phyloP scores from a whole-genome alignment of 495 filamentous ascomycete genomes.

The Parmelia sp. region DNA sequence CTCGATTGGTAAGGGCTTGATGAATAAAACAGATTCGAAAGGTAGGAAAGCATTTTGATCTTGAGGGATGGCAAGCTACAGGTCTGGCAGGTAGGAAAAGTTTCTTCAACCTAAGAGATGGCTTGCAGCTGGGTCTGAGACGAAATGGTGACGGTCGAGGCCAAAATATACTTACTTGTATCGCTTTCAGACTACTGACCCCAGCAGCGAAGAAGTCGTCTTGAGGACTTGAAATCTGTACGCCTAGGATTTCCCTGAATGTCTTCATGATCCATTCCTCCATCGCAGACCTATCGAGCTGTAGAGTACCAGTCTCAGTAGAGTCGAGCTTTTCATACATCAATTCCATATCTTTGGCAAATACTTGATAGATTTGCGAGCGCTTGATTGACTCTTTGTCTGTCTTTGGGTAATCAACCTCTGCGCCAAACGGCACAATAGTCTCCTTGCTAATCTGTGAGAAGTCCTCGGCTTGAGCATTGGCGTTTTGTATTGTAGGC shows the following conservation, averaged over 20 bases:
- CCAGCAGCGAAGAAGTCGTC: constrained; percentile 51
- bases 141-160: background rate
- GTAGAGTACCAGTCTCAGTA: constrained; percentile 25
- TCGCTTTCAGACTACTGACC: constrained; percentile 56
- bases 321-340: constrained; percentile 39
- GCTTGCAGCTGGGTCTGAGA: background rate
- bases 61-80: too few relatives aligned
- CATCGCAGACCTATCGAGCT: constrained; percentile 36
- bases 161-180: constrained; percentile 30
- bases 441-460: constrained; percentile 52
- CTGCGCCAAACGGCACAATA: constrained; percentile 39
- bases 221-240: constrained; percentile 35
- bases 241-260: constrained; percentile 37
- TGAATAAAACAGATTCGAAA: background rate
- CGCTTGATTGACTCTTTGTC: constrained; percentile 55
- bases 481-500: constrained; percentile 45
- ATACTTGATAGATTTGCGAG: constrained; percentile 44
- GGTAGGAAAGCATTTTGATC: background rate
- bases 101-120: background rate
- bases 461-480: constrained; percentile 46
- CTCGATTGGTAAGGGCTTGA: too few relatives aligned
- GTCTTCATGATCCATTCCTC: constrained; percentile 39
- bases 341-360: constrained; percentile 42
- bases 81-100: background rate
- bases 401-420: constrained; percentile 42